Evolutionary conservation across 2,329 filamentous ascomycete genomes (phyloP), one percentile per base, ranked within the genome.

Genomic region (Fulvia fulva): DNA sequence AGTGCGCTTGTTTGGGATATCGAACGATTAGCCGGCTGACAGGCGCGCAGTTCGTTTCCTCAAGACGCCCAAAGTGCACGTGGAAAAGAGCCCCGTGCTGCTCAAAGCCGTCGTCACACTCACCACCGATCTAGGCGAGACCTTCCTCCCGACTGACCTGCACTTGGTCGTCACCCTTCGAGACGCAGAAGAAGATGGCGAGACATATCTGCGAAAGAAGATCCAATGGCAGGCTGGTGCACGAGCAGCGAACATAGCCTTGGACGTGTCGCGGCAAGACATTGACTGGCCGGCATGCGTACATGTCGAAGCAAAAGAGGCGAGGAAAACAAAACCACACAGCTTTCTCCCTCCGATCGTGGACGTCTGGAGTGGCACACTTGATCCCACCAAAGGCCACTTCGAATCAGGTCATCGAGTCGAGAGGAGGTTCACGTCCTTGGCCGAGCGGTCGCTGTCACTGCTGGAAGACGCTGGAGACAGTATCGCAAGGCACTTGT

Each of bases 401-500:
- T 65, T 72, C 2, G 75, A 78, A 43, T 77, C 80, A 0, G 77
- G 78, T 12, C 81, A 78, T 62, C 72, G 83, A 14, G 79, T 87
- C 1, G 79, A 86, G 65, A 76, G 86, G 61, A 77, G 81, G 14
- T 79, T 87, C 57, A 66, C 67, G 12, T 72, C 81, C 7, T 65
- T 74, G 5, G 69, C 72, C 34, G 71, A 74, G 22, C 65, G 74
- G 5, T 68, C 68, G 5, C 65, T 86, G 9, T 71, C 72, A 32
- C 81, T 89, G 46, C 86, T 83, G 77, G 87, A 90, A 69, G 87
- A 89, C 67, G 87, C 85, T 0, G 86, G 87, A 3, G 87, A 90
- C 67, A 88, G 85, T 69, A 89, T 90, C 67, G 87, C 87, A 5
- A 77, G 86, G 44, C 87, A 90, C 74, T 78, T 89, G 51, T 90